These are phyloP conservation scores for Thuja plicata DNA, from an alignment of 83 land plant genomes.

Conservation along the genomic window DNA sequence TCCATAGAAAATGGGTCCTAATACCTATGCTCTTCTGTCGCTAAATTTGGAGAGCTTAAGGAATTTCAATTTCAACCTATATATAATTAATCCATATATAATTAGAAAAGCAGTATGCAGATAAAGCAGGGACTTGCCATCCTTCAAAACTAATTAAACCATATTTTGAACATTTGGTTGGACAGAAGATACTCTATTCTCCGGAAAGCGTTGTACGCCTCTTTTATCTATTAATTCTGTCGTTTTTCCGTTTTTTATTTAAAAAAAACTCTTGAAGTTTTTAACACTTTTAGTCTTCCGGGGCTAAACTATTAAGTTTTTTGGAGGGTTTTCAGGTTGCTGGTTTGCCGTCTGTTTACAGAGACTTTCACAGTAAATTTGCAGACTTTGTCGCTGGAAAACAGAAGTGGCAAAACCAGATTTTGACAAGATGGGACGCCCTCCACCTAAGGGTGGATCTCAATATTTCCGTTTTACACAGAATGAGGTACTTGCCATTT, in stretches of 20 bases:
- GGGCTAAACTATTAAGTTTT: not conserved
- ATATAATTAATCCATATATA: not conserved
- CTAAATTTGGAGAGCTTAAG: not conserved
- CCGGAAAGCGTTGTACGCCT: not conserved
- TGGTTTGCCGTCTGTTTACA: not conserved
- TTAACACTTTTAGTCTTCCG: not conserved
- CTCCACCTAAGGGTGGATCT: not conserved
- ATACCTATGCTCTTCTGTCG: not conserved
- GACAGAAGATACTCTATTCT: not conserved
- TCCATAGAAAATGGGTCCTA: not conserved
- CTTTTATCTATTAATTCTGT: not conserved
- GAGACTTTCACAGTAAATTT: not conserved
- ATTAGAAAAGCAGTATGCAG: not conserved
- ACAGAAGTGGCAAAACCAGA: not conserved
- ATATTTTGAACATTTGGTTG: not conserved
- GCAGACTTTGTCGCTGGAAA: not conserved
- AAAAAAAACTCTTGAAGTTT: not conserved
- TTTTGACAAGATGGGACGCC: not conserved
- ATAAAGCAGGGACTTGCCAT: not conserved
- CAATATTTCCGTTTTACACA: not conserved
- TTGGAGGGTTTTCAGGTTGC: not conserved
- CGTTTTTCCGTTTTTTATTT: not conserved
- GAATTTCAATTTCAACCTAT: not conserved
- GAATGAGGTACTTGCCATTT: not conserved
- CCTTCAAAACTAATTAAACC: not conserved